Conservation (phyloP, 495 filamentous ascomycete species). For the Neurospora tetrasperma region DNA sequence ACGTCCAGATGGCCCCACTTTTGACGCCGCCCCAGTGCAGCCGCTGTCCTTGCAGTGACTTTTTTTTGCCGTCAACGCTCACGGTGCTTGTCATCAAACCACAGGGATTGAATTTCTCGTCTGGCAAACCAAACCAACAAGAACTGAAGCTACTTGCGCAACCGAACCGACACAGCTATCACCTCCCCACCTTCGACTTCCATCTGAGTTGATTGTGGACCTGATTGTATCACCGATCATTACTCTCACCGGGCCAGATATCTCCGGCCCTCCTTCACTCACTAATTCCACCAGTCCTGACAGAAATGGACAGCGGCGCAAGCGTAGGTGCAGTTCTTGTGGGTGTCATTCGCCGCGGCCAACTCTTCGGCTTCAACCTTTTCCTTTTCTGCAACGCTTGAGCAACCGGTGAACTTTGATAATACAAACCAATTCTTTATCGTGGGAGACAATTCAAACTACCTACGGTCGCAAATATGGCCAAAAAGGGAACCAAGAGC, state of each 20-base stretch:
- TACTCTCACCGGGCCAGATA: not conserved
- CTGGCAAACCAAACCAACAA: not conserved
- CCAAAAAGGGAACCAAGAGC: slow-evolving; percentile 41
- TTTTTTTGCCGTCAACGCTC: not conserved
- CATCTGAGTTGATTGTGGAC: not conserved
- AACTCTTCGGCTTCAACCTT: not conserved
- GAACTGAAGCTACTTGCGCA: not conserved
- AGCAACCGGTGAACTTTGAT: not conserved
- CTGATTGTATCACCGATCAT: not conserved
- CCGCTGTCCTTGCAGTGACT: not conserved
- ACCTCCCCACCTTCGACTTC: not conserved
- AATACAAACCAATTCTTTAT: not conserved
- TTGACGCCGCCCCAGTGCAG: not conserved
- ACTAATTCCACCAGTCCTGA: not conserved
- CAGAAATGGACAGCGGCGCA: slow-evolving; percentile 5
- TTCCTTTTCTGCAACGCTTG: not conserved
- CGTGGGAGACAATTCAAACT: not conserved
- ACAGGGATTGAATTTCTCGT: not conserved
- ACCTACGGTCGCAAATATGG: slow-evolving; percentile 18
- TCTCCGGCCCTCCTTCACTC: not conserved
- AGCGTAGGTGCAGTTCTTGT: not conserved
- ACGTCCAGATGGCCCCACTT: not conserved
- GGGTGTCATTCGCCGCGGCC: not conserved
- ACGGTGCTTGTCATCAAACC: not conserved
- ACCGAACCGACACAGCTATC: not conserved